These are phyloP conservation scores for Isatis lusitanica DNA, from an alignment of 441 rosid species.

Conservation along the genomic window DNA sequence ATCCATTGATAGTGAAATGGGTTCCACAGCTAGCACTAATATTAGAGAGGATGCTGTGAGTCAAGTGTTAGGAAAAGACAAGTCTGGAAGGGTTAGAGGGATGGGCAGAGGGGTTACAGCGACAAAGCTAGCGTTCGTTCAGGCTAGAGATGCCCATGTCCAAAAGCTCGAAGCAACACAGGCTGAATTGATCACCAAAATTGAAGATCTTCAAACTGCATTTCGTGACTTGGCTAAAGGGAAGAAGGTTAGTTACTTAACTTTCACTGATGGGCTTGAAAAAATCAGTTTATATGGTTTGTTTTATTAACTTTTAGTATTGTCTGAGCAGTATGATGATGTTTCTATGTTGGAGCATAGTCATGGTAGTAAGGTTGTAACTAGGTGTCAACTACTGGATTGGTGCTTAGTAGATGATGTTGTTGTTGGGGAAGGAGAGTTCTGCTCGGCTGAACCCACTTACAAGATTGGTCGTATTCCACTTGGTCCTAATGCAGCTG, in stretches of 20 bases:
- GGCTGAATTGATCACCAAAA: background rate
- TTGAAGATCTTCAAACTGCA: background rate
- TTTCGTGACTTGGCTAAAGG: background rate
- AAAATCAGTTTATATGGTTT: too few relatives aligned
- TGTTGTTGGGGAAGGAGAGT: background rate
- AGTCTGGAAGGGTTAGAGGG: background rate
- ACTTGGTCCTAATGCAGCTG: background rate
- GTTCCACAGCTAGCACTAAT: background rate
- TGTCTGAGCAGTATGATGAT: background rate
- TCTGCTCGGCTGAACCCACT: background rate
- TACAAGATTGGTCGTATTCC: background rate
- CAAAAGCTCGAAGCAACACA: background rate
- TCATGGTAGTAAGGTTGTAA: background rate
- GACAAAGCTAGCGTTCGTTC: background rate
- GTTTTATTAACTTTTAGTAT: too few relatives aligned
- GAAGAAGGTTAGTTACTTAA: too few relatives aligned
- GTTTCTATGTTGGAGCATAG: background rate
- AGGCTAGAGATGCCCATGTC: background rate
- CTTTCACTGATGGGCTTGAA: too few relatives aligned
- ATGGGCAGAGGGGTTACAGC: background rate
- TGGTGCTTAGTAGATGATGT: background rate
- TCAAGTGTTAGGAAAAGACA: background rate
- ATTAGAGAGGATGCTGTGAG: background rate
- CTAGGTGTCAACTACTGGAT: background rate
- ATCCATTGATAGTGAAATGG: background rate